Base-by-base conservation (phyloP, 2,329 filamentous ascomycete species). In the Epichloe glyceriae region DNA sequence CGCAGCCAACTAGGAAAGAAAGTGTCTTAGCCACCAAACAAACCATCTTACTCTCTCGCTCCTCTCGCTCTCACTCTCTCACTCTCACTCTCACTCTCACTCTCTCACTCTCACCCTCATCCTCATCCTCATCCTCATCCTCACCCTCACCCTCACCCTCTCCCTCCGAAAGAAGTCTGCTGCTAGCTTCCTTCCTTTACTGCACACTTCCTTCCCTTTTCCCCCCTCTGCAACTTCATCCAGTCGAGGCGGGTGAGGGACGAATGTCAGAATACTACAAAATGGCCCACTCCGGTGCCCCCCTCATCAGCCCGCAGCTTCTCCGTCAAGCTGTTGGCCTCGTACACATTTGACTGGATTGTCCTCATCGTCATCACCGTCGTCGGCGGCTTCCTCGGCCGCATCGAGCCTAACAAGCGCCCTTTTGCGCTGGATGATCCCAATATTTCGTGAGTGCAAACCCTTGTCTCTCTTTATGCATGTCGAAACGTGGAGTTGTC, bases 261-360 rank as follows among this genome's bases (percentile, higher is more conserved):
- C 56, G 54, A 49, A 63, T 62, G 61, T 55, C 57, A 41, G 47
- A 52, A 46, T 64, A 64, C 51, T 59, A 59, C 47, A 63, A 55
- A 55, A 64, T 64, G 60, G 55, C 55, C 53, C 55, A 54, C 26
- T 47, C 57, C 26, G 55, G 54, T n/a, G 51, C 51, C 50, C 45
- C 49, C 55, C 45, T 55, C 56, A 43, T 55, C 56, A 43, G 53
- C 56, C 47, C 52, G 55, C 48, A 54, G 55, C 54, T 58, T 67
- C 54, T 63, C 66, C 3, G 49, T 64, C 11, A 58, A 63, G 22
- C 59, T 72, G 41, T 54, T 86, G 45, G 60, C 79, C n/a, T 85
- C 83, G 20, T 90, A 90, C 62, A 66, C 84, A 48, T 67, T 87
- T 52, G 86, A 90, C 68, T 91, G 86, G 86, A 64, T 86, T 19